Base-by-base conservation (phyloP, 768 basidiomycete genomes). In the Lactifluus piperatus region DNA sequence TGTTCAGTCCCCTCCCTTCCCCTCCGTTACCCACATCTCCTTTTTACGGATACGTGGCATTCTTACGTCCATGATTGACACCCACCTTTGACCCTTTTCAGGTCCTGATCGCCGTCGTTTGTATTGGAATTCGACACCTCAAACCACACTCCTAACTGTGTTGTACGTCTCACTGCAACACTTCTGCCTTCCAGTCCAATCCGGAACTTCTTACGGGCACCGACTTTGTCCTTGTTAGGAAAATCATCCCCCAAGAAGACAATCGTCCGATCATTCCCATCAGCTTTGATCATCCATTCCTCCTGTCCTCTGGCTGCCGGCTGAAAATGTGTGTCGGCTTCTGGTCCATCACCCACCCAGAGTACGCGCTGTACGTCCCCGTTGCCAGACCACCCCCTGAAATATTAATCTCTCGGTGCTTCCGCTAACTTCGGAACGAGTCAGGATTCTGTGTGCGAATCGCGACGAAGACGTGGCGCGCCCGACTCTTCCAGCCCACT, bases 271-370 rank as follows among this genome's bases (percentile, higher is more conserved):
- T 50, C 43, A 47, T 41, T 62, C 44, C 39, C 49, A 57, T 59
- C 60, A 58, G 46, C n/a, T n/a, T n/a, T 36, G 57, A 60, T 60
- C 39, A 52, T 60, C 57, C 60, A 58, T 58, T 53, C 57, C n/a
- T 49, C 60, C 49, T 50, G 37, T 34, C 54, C 30, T 9, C 14
- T n/a, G 45, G 32, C n/a, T n/a, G n/a, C n/a, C n/a, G n/a, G n/a
- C n/a, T n/a, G 43, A 62, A 9, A 34, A 91, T 91, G 90, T 92
- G 90, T 69, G 80, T 91, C 63, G 86, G 77, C 36, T 78, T 89
- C 67, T 91, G 85, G 82, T 79, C 86, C 54, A 76, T 91, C 3
- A 81, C 87, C 51, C 84, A 88, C 67, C 82, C 83, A 27, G 81
- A 84, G 47, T 92, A 90, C 68, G 82, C 88, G 10, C 78, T 92